Conservation (phyloP, 2,329 filamentous ascomycete species). For the Sporothrix brasiliensis region DNA sequence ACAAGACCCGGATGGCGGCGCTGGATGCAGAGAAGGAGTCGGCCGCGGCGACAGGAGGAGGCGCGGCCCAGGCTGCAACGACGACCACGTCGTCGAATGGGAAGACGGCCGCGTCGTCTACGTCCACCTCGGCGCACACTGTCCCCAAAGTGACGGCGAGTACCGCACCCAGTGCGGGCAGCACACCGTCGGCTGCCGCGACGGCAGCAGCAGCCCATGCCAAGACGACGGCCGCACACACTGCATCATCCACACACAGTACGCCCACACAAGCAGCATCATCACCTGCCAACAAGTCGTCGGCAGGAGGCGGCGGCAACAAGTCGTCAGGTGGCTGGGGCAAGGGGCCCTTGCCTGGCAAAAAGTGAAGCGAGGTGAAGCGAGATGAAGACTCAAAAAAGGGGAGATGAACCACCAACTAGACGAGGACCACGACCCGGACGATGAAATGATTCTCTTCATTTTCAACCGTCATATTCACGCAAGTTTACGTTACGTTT, state of each 20-base stretch:
- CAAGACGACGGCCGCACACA: background rate
- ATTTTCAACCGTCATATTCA: background rate
- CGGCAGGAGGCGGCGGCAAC: background rate
- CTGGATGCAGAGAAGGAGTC: slow-evolving; percentile 40
- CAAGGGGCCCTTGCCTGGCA: slow-evolving; percentile 22
- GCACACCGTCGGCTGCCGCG: background rate
- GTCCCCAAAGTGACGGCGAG: background rate
- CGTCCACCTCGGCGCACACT: background rate
- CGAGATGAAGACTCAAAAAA: background rate
- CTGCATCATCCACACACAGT: slow-evolving; percentile 14
- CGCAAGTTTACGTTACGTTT: slow-evolving; percentile 21
- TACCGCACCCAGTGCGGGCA: background rate
- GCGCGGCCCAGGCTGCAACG: background rate
- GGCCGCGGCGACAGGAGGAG: background rate
- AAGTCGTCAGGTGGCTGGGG: slow-evolving; percentile 24
- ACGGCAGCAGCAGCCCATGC: slow-evolving; percentile 1
- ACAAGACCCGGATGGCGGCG: slow-evolving; percentile 64
- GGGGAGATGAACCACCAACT: background rate
- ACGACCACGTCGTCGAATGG: background rate
- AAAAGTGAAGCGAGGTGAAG: background rate
- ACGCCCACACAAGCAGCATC: background rate
- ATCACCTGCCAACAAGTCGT: background rate
- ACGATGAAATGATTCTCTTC: slow-evolving; percentile 18
- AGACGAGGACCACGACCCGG: slow-evolving; percentile 21
- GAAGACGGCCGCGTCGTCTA: background rate